Evolutionary conservation across 305 asterid species (phyloP), one percentile per base, ranked within the genome.

Genomic region (Striga hermonthica): DNA sequence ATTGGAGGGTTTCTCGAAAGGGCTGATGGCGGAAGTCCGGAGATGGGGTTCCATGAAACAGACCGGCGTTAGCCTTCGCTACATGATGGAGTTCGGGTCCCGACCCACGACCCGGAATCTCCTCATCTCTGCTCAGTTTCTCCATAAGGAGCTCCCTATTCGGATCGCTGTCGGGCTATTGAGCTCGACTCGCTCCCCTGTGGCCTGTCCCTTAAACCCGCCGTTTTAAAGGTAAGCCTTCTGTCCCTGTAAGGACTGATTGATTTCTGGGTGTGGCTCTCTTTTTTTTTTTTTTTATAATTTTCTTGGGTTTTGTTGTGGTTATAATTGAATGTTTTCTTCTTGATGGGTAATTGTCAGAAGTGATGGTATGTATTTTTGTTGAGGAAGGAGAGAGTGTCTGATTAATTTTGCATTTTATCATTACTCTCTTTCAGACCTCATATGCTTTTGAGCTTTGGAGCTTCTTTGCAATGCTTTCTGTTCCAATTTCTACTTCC

Each of bases 71-170:
- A 85, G 96, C 75, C 96, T 90, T 16, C 81, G 91, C 35, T 90
- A 90, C 80, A 93, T 93, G 99, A 84, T 86, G 95, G 95, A 93
- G 67, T 93, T 93, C 39, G 99, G 99, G 7, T 84, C 88, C 12
- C 78, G 74, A 14, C 93, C 97, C 14, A 81, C 85, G 4, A 75
- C 78, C 10, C 75, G 91, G 0, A 88, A 88, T 72, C 86, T 93
- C 59, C 82, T 93, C 37, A 78, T 86, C 60, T 86, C 97, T 0
- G 86, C 99, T 48, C 99, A 93, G 64, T 93, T 90, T 60, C 92
- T 93, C 44, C 93, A 81, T 65, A 88, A 88, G 71, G 99, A 93
- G 78, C 89, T 90, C 11, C 88, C 96, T 5, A 86, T 86, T 66
- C 77, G 97, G 74, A 88, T 93, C 72, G 97, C 97, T 79, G 95